Percentiles rank a stretch among this genome's conserved stretches.
These are phyloP conservation scores for Lentinus polychrous DNA, from an alignment of 1,284 basidiomycete genomes.

Conservation along the genomic window DNA sequence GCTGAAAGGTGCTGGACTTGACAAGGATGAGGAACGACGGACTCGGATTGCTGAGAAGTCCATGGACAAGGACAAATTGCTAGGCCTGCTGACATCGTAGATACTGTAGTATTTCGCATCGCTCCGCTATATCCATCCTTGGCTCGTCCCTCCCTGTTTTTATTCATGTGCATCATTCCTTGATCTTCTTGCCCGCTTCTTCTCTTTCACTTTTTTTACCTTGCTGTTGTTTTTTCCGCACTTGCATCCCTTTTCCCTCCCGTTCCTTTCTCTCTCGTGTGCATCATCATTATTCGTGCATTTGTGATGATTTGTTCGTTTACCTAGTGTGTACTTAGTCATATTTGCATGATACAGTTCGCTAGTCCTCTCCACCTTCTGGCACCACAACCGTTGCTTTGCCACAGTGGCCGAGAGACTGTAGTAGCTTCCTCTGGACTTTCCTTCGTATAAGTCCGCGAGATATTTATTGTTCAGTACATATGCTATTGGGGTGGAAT, in stretches of 20 bases:
- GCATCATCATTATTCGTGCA: not conserved
- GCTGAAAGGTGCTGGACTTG: constrained; percentile 55
- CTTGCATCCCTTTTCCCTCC: not conserved
- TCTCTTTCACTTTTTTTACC: not conserved
- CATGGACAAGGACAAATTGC: constrained; percentile 49
- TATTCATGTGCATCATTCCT: not conserved
- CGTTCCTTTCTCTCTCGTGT: not conserved
- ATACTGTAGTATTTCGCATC: not conserved
- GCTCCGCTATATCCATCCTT: not conserved
- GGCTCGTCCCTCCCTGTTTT: not conserved
- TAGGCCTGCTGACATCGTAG: constrained; percentile 36
- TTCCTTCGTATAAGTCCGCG: no score
- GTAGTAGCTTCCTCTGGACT: no score
- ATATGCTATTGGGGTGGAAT: no score
- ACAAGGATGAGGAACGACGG: constrained; percentile 49
- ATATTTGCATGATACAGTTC: constrained; percentile 1
- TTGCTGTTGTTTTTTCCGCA: not conserved
- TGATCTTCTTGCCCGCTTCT: not conserved
- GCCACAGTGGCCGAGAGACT: no score
- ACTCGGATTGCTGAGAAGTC: constrained; percentile 53
- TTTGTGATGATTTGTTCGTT: not conserved
- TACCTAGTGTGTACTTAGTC: constrained; percentile 1
- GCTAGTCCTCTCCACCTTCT: not conserved
- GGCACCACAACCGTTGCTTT: no score
- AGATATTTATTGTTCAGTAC: no score